These are phyloP conservation scores for Discostella stelligera DNA, from an alignment of 352 stramenopile genomes.

Conservation along the genomic window DNA sequence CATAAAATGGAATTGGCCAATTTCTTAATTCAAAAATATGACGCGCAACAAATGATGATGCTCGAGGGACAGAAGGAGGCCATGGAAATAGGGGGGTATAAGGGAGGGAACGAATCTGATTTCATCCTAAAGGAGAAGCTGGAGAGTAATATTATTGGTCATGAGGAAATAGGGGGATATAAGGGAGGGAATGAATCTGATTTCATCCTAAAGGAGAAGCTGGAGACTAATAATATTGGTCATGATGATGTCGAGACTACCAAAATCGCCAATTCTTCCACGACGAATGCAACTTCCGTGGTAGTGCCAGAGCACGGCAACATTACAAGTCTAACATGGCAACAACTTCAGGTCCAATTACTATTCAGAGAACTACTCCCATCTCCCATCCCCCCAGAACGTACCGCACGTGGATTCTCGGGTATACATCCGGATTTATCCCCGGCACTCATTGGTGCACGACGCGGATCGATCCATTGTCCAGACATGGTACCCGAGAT, in stretches of 20 bases:
- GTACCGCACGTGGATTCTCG: slow-evolving; percentile 54
- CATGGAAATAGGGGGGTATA: slow-evolving; percentile 19
- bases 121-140: slow-evolving; percentile 41
- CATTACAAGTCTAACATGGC: slow-evolving; percentile 19
- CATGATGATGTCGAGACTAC: neutral
- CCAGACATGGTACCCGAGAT: slow-evolving; percentile 37
- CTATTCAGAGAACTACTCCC: slow-evolving; percentile 30
- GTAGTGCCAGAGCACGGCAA: neutral
- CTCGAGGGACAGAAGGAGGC: slow-evolving; percentile 26
- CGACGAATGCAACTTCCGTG: neutral
- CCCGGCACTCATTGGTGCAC: slow-evolving; percentile 56
- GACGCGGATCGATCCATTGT: slow-evolving; percentile 57
- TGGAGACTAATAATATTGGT: neutral
- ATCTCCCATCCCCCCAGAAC: slow-evolving; percentile 14
- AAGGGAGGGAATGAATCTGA: slow-evolving; percentile 38
- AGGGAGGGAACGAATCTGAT: slow-evolving; percentile 34
- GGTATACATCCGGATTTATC: slow-evolving; percentile 59
- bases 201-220: slow-evolving; percentile 39
- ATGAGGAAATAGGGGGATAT: slow-evolving; percentile 9
- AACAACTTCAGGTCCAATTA: slow-evolving; percentile 25
- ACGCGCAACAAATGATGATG: neutral
- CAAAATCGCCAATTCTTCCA: neutral
- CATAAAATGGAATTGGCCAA: slow-evolving; percentile 47
- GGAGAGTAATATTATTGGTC: neutral
- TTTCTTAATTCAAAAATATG: slow-evolving; percentile 36